Evolutionary conservation across 73 alveolate genomes (phyloP).

Genomic region (Paraurostyla sp.): DNA sequence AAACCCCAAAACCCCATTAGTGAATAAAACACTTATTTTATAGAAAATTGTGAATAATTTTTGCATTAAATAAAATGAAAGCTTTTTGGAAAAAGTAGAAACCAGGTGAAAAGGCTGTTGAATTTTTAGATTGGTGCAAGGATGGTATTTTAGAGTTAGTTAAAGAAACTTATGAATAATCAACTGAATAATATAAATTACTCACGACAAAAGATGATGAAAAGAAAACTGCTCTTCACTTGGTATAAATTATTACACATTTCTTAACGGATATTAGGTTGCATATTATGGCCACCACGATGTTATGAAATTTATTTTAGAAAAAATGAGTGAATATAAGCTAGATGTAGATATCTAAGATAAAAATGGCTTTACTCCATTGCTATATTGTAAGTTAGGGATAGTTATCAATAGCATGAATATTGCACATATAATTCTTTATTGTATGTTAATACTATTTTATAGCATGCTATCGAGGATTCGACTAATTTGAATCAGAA

Average conservation of each 20-base stretch:
- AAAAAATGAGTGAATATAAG: not conserved
- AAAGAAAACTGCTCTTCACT: not conserved
- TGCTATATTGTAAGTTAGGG: constrained; percentile 7
- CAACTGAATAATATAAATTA: not conserved
- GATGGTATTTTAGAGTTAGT: constrained; percentile 13
- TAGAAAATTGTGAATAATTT: too few relatives aligned
- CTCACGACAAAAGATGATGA: constrained; percentile 3
- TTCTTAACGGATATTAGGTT: not conserved
- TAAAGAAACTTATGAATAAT: not conserved
- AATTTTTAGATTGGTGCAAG: constrained; percentile 33
- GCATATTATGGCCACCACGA: constrained; percentile 53
- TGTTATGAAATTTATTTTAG: not conserved
- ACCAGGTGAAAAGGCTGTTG: not conserved
- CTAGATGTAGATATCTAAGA: constrained; percentile 9
- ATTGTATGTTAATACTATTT: too few relatives aligned
- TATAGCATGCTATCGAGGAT: constrained; percentile 56
- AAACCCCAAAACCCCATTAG: too few relatives aligned
- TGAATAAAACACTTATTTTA: too few relatives aligned
- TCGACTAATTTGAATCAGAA: constrained; percentile 18
- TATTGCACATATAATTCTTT: too few relatives aligned
- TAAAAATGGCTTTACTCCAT: constrained; percentile 29
- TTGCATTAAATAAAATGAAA: not conserved
- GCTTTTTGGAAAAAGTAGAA: not conserved
- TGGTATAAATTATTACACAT: not conserved
- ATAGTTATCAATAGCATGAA: too few relatives aligned